phyloP scores from a whole-genome alignment of 306 rosid genomes.

The Coriaria nepalensis region DNA sequence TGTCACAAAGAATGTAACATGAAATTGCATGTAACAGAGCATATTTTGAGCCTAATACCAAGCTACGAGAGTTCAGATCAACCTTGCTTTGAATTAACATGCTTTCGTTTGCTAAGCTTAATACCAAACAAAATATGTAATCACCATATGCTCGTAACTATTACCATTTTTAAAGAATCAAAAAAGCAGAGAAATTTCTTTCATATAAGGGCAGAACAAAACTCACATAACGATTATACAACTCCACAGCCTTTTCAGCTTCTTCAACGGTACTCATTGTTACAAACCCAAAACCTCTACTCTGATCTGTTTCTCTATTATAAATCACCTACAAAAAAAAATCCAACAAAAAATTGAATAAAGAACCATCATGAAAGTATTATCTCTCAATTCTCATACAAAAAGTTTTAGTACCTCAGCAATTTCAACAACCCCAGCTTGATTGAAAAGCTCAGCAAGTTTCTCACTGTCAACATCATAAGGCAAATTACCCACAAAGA shows the following conservation, averaged over 20 bases:
- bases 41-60: no score
- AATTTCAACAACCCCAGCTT: slow-evolving; percentile 31
- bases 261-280: slow-evolving; percentile 33
- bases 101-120: no score
- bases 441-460: slow-evolving; percentile 23
- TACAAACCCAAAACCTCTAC: slow-evolving; percentile 34
- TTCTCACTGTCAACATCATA: slow-evolving; percentile 27
- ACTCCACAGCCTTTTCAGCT: slow-evolving; percentile 31
- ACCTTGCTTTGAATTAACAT: no score
- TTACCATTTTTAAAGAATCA: no score
- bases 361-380: not conserved
- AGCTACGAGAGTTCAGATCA: no score
- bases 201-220: not conserved
- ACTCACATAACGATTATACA: slow-evolving; percentile 29
- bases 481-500: slow-evolving; percentile 31
- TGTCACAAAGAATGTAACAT: no score
- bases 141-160: no score
- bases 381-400: not conserved
- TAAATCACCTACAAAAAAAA: slow-evolving; percentile 22
- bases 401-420: slow-evolving; percentile 20
- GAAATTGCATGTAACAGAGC: no score
- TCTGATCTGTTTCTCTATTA: slow-evolving; percentile 31
- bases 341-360: not conserved
- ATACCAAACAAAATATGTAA: no score
- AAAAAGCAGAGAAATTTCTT: not conserved